Conservation (phyloP, 2,329 filamentous ascomycete species). For the Pestalotiopsis sp. region DNA sequence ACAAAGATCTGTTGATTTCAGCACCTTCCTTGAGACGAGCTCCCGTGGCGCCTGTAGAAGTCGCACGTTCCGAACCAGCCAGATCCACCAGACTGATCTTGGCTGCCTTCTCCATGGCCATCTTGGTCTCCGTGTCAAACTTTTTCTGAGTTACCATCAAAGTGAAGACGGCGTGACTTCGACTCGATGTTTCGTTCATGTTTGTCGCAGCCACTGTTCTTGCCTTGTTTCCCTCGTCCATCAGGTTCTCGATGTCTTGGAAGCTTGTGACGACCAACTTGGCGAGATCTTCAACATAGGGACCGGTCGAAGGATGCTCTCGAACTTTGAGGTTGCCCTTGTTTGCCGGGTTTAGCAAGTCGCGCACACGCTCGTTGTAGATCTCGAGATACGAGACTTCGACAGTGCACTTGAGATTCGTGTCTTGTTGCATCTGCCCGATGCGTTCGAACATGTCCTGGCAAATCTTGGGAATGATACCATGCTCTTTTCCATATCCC, state of each 20-base stretch:
- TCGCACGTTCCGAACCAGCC: constrained; percentile 94
- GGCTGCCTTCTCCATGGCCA: constrained; percentile 96
- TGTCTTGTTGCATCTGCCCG: constrained; percentile 66
- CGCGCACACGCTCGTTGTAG: constrained; percentile 96
- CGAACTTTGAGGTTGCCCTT: constrained; percentile 97
- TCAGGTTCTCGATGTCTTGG: constrained; percentile 91
- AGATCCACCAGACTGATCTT: constrained; percentile 98
- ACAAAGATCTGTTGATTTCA: constrained; percentile 96
- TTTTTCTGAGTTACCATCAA: constrained; percentile 93
- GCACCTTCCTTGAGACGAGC: constrained; percentile 95
- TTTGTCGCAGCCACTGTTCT: constrained; percentile 97
- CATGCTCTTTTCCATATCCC: constrained; percentile 94
- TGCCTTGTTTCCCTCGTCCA: constrained; percentile 99
- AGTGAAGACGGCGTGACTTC: constrained; percentile 97
- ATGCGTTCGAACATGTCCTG: constrained; percentile 97
- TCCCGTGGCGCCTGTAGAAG: constrained; percentile 94
- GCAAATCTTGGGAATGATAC: constrained; percentile 96
- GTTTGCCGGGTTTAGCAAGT: constrained; percentile 90
- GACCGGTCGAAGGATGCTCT: constrained; percentile 95
- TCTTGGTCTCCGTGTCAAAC: constrained; percentile 86
- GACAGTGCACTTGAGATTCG: constrained; percentile 82
- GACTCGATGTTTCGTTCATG: constrained; percentile 99
- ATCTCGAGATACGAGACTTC: constrained; percentile 99
- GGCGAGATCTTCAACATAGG: constrained; percentile 96
- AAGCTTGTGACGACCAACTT: constrained; percentile 94